Conservation (phyloP, 768 basidiomycete species). For the Leccinum imitatum region DNA sequence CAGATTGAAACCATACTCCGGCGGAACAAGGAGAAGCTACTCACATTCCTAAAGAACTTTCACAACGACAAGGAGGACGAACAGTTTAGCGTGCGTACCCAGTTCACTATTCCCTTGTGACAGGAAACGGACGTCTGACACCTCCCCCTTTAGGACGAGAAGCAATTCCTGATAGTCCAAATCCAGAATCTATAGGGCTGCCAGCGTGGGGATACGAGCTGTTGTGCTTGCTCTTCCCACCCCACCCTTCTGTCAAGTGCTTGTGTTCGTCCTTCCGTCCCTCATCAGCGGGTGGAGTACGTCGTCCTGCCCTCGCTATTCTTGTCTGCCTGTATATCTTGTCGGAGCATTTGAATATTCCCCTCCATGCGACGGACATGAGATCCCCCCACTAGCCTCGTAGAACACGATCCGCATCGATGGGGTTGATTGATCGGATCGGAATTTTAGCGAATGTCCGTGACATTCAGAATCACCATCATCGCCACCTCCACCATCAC, state of each 20-base stretch:
- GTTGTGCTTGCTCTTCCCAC: not conserved
- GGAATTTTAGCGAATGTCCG: not conserved
- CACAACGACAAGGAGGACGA: slow-evolving; percentile 99
- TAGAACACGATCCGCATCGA: not conserved
- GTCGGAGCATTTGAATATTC: not conserved
- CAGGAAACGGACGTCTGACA: not conserved
- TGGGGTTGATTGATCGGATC: not conserved
- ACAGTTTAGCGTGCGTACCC: slow-evolving; percentile 75
- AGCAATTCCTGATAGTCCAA: slow-evolving; percentile 92
- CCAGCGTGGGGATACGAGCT: not conserved
- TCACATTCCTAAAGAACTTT: slow-evolving; percentile 87
- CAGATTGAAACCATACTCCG: slow-evolving; percentile 90
- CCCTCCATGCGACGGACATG: not conserved
- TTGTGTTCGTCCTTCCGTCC: not conserved
- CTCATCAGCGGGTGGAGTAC: not conserved
- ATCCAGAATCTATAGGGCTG: slow-evolving; percentile 69
- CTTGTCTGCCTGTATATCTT: not conserved
- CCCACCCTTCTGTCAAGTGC: not conserved
- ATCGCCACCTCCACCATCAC: not conserved
- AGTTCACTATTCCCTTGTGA: not conserved
- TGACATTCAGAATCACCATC: not conserved
- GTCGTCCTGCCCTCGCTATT: not conserved
- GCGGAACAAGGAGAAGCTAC: slow-evolving; percentile 91
- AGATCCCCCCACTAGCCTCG: not conserved
- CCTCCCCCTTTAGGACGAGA: slow-evolving; percentile 65